phyloP scores from a whole-genome alignment of 345 rosid species.

The Passiflora organensis region DNA sequence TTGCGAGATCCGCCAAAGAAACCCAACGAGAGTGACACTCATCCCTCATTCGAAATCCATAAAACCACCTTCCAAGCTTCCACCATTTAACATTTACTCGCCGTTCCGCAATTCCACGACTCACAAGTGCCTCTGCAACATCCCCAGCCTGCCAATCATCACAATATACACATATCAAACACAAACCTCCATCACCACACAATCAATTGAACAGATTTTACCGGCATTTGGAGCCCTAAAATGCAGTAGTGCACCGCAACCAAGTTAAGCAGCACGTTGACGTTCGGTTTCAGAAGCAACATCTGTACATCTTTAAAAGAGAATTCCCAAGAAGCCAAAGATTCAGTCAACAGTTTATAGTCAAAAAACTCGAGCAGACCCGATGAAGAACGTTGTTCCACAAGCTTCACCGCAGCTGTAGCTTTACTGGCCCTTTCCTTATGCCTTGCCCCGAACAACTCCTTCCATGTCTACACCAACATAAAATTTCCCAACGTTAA shows the following conservation, averaged over 20 bases:
- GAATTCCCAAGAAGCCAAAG: slow-evolving; percentile 24
- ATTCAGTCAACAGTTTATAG: slow-evolving; percentile 35
- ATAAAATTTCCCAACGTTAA: not conserved
- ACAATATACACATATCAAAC: slow-evolving; percentile 4
- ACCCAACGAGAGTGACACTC: slow-evolving; percentile 46
- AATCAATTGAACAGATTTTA: slow-evolving; percentile 13
- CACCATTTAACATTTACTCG: slow-evolving; percentile 59
- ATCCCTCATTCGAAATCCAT: slow-evolving; percentile 63
- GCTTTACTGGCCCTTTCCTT: slow-evolving; percentile 31
- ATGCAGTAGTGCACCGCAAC: slow-evolving; percentile 55
- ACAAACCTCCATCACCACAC: not conserved
- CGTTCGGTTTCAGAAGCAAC: slow-evolving; percentile 38
- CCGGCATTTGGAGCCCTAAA: slow-evolving; percentile 39
- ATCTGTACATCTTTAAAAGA: slow-evolving; percentile 44
- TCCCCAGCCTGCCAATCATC: slow-evolving; percentile 27
- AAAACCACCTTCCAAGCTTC: slow-evolving; percentile 63
- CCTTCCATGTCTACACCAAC: slow-evolving; percentile 40
- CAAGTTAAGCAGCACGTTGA: slow-evolving; percentile 43
- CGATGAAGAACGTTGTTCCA: slow-evolving; percentile 21
- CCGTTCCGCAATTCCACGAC: slow-evolving; percentile 44
- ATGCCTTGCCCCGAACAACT: slow-evolving; percentile 34
- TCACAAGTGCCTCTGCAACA: slow-evolving; percentile 36
- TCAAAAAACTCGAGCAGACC: slow-evolving; percentile 39
- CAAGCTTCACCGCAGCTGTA: slow-evolving; percentile 27
- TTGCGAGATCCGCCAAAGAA: slow-evolving; percentile 41